Base-by-base conservation (phyloP, 306 rosid species). In the Quercus gilva region DNA sequence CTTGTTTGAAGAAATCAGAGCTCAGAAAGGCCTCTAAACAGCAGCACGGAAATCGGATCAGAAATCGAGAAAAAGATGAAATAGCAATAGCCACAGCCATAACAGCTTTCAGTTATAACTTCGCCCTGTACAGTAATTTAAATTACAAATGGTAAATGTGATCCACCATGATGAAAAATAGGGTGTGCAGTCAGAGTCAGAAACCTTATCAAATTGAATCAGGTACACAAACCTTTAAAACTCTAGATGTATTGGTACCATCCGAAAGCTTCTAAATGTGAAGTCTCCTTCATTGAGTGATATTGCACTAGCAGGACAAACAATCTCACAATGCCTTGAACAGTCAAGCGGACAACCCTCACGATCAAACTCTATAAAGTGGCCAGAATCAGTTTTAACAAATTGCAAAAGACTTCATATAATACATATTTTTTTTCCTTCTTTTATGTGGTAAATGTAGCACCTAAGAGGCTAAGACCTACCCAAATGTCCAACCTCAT, bases 251-350 rank as follows among this genome's bases (percentile, higher is more conserved):
- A 84, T 71, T 83, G 49, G 83, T 55, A 43, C 61, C 83, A 64
- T 52, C n/a, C 14, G 93, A 80, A 77, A 56, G 45, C 74, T 63
- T 72, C 89, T 41, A 19, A 25, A 49, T 76, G 23, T 71, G 89
- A 41, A 56, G 72, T 81, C 82, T 81, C 53, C 80, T 83, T 67
- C 70, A 2, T 67, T 82, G 71, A 91, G 79, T 21, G 85, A 83
- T 85, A 94, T 94, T 83, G 97, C 97, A 84, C 82, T 88, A 74
- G 98, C 98, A 45, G 98, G 98, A 80, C 98, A 94, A 21, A 94
- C 93, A 55, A 19, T 85, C 75, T 86, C 88, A 71, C 98, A 94
- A 51, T 97, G 98, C 81, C 87, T 79, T 71, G 91, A 82, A 79
- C 98, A 94, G 86, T 94, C 92, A 31, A 74, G 70, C 68, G 98